Evolutionary conservation across 176 grass and related monocot genomes (phyloP).

Genomic region (Eragrostis curvula): DNA sequence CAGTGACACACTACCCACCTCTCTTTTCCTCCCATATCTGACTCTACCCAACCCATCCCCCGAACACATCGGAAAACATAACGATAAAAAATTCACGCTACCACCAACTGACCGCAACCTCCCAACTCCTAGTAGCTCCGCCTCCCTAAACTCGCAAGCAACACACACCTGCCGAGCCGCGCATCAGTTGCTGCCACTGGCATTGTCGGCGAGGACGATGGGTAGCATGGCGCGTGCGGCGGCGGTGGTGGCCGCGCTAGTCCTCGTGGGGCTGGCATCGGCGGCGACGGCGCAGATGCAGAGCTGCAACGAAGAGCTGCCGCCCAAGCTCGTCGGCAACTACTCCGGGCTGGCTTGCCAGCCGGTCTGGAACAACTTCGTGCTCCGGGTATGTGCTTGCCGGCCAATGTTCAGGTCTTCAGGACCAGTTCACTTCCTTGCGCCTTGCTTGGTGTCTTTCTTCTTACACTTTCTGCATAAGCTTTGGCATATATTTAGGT

Average conservation of each 20-base stretch:
- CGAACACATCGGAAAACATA: background rate
- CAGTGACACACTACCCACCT: constrained; percentile 35
- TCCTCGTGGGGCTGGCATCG: constrained; percentile 12
- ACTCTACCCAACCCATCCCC: background rate
- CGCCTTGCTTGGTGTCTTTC: no score
- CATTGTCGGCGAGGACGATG: constrained; percentile 1
- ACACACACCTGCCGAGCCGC: background rate
- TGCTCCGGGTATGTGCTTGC: constrained; percentile 73
- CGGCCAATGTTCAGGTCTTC: background rate
- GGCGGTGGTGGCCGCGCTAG: constrained; percentile 28
- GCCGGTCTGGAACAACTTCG: constrained; percentile 91
- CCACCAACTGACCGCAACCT: constrained; percentile 59
- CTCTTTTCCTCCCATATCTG: background rate
- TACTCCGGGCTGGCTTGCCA: constrained; percentile 78
- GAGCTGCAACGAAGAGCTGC: constrained; percentile 42
- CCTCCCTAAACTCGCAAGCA: constrained; percentile 33
- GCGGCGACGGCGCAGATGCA: constrained; percentile 56
- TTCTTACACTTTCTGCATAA: no score
- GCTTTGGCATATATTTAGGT: no score
- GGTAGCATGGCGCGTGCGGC: constrained; percentile 11
- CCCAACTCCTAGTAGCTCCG: constrained; percentile 16
- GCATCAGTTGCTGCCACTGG: background rate
- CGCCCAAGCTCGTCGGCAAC: constrained; percentile 49
- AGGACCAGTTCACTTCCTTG: no score
- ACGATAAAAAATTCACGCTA: background rate